Percentiles rank a stretch among this genome's conserved stretches.
Conservation (phyloP, 345 rosid species). For the Orychophragmus violaceus region DNA sequence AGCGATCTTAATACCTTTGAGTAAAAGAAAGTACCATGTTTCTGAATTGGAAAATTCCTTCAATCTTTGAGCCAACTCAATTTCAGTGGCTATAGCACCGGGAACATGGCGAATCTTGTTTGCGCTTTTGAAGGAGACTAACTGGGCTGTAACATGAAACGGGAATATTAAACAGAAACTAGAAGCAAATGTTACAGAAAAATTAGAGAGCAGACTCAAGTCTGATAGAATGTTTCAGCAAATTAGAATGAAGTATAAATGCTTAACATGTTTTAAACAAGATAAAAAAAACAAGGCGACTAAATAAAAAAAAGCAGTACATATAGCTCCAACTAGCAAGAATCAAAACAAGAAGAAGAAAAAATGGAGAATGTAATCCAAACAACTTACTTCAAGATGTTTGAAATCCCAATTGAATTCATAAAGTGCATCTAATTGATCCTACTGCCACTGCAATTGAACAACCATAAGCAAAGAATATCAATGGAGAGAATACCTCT, state of each 20-base stretch:
- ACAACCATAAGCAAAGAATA: constrained; percentile 6
- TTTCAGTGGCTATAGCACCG: too few species aligned
- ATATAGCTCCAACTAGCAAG: background rate
- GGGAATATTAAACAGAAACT: background rate
- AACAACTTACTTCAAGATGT: constrained; percentile 75
- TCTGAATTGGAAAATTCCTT: too few species aligned
- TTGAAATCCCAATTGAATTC: constrained; percentile 75
- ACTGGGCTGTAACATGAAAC: constrained; percentile 65
- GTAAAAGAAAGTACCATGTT: too few species aligned
- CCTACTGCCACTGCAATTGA: constrained; percentile 59
- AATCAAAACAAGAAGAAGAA: background rate
- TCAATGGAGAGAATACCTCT: background rate
- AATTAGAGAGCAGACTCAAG: too few species aligned
- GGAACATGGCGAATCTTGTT: constrained; percentile 60
- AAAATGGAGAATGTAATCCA: background rate
- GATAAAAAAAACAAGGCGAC: background rate
- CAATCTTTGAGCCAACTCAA: too few species aligned
- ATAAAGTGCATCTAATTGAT: constrained; percentile 68
- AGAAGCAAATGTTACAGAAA: background rate
- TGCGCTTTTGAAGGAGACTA: constrained; percentile 53
- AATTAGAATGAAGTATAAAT: too few species aligned
- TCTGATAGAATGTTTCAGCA: too few species aligned
- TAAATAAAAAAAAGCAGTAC: background rate
- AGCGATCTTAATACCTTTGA: too few species aligned
- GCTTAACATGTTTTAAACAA: background rate